These are phyloP conservation scores for Niebla homalea DNA, from an alignment of 495 filamentous ascomycete genomes.

Conservation along the genomic window DNA sequence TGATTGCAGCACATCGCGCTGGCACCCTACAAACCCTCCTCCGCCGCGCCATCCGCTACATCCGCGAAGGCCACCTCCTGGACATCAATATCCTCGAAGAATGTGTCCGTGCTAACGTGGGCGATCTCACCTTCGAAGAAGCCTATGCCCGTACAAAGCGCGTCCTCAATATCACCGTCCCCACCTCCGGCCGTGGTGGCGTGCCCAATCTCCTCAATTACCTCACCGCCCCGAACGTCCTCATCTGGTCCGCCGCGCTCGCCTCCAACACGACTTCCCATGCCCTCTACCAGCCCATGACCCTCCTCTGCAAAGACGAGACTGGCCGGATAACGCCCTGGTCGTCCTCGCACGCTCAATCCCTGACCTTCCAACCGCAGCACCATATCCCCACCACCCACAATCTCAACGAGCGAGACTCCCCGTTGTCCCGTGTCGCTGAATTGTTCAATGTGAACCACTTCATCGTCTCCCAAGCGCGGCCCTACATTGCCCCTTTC, in stretches of 20 bases:
- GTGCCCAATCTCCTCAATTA: slow-evolving; percentile 84
- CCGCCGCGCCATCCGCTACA: slow-evolving; percentile 50
- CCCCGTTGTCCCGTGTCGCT: slow-evolving; percentile 68
- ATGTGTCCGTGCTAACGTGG: slow-evolving; percentile 73
- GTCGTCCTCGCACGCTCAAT: slow-evolving; percentile 42
- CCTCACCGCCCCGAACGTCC: slow-evolving; percentile 86
- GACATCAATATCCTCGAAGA: slow-evolving; percentile 73
- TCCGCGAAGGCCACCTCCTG: slow-evolving; percentile 66
- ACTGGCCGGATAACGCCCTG: slow-evolving; percentile 70
- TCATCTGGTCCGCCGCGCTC: slow-evolving; percentile 88
- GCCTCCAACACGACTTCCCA: slow-evolving; percentile 75
- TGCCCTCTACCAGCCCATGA: slow-evolving; percentile 51
- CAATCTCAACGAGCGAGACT: slow-evolving; percentile 50
- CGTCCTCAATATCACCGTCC: slow-evolving; percentile 85
- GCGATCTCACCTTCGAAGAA: slow-evolving; percentile 87
- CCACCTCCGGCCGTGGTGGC: slow-evolving; percentile 56
- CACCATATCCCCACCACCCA: slow-evolving; percentile 52
- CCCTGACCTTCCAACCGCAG: slow-evolving; percentile 36
- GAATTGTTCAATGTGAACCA: slow-evolving; percentile 92
- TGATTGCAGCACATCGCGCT: slow-evolving; percentile 14
- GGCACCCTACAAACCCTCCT: slow-evolving; percentile 43
- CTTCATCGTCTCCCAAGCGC: slow-evolving; percentile 68
- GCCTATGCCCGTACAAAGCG: slow-evolving; percentile 76
- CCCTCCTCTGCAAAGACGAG: slow-evolving; percentile 71
- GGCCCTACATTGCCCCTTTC: slow-evolving; percentile 76